These are phyloP conservation scores for Alternaria sp. DNA, from an alignment of 2,329 filamentous ascomycete species.

Conservation along the genomic window DNA sequence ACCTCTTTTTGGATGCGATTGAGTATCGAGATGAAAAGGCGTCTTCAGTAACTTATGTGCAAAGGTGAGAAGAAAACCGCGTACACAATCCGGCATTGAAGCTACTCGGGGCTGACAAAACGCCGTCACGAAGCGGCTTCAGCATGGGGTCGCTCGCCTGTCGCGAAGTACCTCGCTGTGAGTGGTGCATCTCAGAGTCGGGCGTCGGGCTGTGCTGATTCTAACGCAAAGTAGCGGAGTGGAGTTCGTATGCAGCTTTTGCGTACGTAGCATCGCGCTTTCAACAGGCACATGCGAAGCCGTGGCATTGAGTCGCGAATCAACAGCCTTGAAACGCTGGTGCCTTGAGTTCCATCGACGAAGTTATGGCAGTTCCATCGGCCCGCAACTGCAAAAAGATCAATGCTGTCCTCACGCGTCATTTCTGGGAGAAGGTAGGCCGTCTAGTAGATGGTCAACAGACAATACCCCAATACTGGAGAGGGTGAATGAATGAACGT, in stretches of 20 bases:
- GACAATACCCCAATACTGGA: not conserved
- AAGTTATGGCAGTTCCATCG: not conserved
- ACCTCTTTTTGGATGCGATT: not conserved
- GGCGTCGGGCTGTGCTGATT: not conserved
- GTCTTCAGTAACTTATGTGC: not conserved
- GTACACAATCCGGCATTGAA: not conserved
- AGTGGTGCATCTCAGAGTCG: not conserved
- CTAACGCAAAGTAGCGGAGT: not conserved
- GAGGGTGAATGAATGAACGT: not conserved
- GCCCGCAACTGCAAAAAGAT: not conserved
- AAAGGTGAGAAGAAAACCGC: not conserved
- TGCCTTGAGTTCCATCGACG: not conserved
- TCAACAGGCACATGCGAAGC: not conserved
- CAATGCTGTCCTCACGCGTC: not conserved
- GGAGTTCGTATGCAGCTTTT: not conserved
- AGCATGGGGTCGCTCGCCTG: not conserved
- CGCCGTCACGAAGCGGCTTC: not conserved
- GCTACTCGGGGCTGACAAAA: not conserved
- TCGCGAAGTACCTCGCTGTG: not conserved
- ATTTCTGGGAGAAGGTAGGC: not conserved
- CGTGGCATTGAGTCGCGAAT: not conserved
- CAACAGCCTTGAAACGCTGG: not conserved
- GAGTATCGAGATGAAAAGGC: not conserved
- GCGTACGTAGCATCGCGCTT: not conserved
- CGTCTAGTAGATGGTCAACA: not conserved